Evolutionary conservation across 345 rosid species (phyloP).

Genomic region (Gossypium herbaceum): DNA sequence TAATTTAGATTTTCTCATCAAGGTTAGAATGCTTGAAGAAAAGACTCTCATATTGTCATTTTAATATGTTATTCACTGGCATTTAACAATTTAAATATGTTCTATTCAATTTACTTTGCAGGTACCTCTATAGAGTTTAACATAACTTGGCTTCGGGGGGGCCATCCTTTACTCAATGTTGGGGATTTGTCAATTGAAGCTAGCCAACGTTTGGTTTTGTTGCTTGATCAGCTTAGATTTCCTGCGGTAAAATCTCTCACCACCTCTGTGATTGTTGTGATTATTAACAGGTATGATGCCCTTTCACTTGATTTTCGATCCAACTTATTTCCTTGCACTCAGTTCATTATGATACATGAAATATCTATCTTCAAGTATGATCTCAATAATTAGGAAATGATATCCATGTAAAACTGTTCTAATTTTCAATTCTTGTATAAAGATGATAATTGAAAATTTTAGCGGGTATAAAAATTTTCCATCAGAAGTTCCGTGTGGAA

Average conservation of each 20-base stretch:
- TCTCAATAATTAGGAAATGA: neutral
- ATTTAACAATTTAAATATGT: neutral
- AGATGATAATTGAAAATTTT: neutral
- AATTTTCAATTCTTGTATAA: neutral
- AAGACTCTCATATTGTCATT: slow-evolving; percentile 1
- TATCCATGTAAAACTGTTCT: neutral
- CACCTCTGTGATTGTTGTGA: slow-evolving; percentile 60
- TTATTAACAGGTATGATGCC: slow-evolving; percentile 57
- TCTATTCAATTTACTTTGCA: slow-evolving; percentile 27
- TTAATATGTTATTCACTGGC: neutral
- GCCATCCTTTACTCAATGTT: slow-evolving; percentile 77
- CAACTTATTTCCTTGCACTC: neutral
- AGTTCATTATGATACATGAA: neutral
- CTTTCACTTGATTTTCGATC: slow-evolving; percentile 13
- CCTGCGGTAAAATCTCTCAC: slow-evolving; percentile 78
- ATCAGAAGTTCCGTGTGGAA: neutral
- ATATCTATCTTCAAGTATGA: neutral
- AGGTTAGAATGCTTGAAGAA: neutral
- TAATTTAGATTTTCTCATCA: slow-evolving; percentile 12
- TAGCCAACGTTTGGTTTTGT: slow-evolving; percentile 61
- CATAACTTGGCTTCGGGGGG: slow-evolving; percentile 76
- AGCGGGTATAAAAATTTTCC: neutral
- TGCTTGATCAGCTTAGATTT: slow-evolving; percentile 92
- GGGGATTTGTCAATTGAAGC: slow-evolving; percentile 95
- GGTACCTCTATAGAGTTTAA: slow-evolving; percentile 63